Conservation (phyloP, 1,139 yeast genomes). For the Zygoascus sp. region DNA sequence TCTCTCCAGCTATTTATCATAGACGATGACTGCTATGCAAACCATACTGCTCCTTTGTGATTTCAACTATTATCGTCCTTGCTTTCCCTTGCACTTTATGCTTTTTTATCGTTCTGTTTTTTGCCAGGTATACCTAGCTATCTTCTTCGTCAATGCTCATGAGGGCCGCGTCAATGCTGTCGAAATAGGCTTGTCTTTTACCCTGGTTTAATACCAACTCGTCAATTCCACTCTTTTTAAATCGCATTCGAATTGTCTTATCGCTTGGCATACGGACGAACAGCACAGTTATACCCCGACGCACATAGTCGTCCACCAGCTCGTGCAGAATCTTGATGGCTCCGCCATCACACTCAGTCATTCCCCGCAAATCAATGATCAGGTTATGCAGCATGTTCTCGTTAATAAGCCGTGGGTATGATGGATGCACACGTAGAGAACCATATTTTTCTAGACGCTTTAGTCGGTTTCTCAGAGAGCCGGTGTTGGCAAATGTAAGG, state of each 20-base stretch:
- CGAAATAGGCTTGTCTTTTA: constrained; percentile 29
- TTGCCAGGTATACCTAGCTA: neutral
- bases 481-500: constrained; percentile 83
- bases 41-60: no score
- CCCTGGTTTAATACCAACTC: constrained; percentile 29
- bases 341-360: constrained; percentile 82
- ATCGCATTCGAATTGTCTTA: constrained; percentile 36
- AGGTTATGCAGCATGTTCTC: constrained; percentile 57
- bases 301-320: constrained; percentile 50
- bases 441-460: constrained; percentile 81
- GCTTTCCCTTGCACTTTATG: no score
- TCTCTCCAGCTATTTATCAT: no score
- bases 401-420: constrained; percentile 54
- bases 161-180: constrained; percentile 37
- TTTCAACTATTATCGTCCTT: no score
- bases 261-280: constrained; percentile 59
- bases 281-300: constrained; percentile 55
- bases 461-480: constrained; percentile 71
- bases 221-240: constrained; percentile 37
- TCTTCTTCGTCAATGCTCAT: constrained; percentile 23
- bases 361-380: constrained; percentile 80
- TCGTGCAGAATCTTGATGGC: constrained; percentile 73
- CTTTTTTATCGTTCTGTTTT: neutral
- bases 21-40: no score
- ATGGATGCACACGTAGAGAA: constrained; percentile 80